Evolutionary conservation across 495 filamentous ascomycete species (phyloP).

Genomic region (Corynascus novoguineensis): DNA sequence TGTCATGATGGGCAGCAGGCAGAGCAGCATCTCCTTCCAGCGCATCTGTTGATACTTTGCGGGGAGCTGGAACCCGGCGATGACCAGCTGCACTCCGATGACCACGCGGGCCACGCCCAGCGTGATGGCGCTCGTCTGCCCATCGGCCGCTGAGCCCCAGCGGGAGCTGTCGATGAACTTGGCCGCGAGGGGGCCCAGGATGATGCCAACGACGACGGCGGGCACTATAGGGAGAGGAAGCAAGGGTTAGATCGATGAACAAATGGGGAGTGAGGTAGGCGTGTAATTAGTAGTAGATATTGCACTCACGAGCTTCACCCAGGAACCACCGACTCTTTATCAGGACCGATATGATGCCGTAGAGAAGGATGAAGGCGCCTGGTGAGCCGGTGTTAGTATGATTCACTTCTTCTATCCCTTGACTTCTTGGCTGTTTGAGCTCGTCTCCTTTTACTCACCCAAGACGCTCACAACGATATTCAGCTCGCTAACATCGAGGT

Average conservation of each 20-base stretch:
- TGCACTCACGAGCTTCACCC: constrained; percentile 50
- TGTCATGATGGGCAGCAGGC: constrained; percentile 84
- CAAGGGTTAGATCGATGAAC: constrained; percentile 1
- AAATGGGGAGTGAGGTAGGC: too few relatives aligned
- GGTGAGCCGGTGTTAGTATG: neutral
- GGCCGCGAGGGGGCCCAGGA: constrained; percentile 46
- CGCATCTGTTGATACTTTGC: constrained; percentile 69
- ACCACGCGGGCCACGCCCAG: constrained; percentile 48
- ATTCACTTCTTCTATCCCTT: neutral
- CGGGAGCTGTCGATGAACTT: constrained; percentile 42
- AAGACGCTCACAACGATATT: constrained; percentile 45
- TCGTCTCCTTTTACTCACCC: constrained; percentile 10
- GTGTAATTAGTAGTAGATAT: too few relatives aligned
- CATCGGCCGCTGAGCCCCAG: constrained; percentile 37
- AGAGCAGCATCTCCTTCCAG: constrained; percentile 65
- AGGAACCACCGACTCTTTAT: constrained; percentile 53
- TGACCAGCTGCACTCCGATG: constrained; percentile 57
- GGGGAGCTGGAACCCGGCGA: constrained; percentile 81
- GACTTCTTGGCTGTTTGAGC: neutral
- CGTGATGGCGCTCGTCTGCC: constrained; percentile 41
- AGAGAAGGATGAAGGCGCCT: constrained; percentile 35
- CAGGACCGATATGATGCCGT: constrained; percentile 49
- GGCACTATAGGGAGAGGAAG: constrained; percentile 40
- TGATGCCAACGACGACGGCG: constrained; percentile 43
- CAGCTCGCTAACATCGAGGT: constrained; percentile 48